These are phyloP conservation scores for Cordyceps fumosorosea DNA, from an alignment of 2,329 filamentous ascomycete genomes.

Conservation along the genomic window DNA sequence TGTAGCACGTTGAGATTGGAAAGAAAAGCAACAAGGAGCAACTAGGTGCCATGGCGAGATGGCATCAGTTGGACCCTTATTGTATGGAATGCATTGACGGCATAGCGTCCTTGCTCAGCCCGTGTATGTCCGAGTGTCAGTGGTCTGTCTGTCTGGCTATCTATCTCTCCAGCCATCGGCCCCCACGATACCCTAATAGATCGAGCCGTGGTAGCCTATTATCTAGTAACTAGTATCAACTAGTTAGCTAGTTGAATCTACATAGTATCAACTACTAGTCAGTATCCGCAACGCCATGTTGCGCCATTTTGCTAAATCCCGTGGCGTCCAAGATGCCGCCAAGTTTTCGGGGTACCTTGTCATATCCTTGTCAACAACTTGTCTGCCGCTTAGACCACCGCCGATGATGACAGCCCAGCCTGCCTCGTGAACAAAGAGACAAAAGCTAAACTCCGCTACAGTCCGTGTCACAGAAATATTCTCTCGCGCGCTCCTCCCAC, in stretches of 20 bases:
- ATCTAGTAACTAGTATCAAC: too few species aligned
- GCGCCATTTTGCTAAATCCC: background rate
- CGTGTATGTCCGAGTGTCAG: background rate
- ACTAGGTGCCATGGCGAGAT: too few species aligned
- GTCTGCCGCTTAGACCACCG: background rate
- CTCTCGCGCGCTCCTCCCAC: background rate
- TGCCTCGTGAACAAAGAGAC: too few species aligned
- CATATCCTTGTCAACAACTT: background rate
- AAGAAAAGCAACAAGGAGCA: background rate
- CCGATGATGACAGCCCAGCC: background rate
- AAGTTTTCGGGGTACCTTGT: background rate
- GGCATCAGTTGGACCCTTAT: too few species aligned
- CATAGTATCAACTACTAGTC: too few species aligned
- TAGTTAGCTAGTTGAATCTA: too few species aligned
- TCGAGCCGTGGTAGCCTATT: background rate
- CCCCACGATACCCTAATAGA: background rate
- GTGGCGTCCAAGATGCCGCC: background rate
- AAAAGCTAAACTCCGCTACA: background rate
- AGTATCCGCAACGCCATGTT: background rate
- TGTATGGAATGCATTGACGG: background rate
- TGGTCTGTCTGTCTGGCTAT: background rate
- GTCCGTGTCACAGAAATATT: constrained; percentile 2
- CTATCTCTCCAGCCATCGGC: background rate
- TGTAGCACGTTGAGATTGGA: background rate
- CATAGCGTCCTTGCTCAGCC: background rate